These are phyloP conservation scores for Spongospora subterranea DNA, from an alignment of 208 protist genomes.

Conservation along the genomic window DNA sequence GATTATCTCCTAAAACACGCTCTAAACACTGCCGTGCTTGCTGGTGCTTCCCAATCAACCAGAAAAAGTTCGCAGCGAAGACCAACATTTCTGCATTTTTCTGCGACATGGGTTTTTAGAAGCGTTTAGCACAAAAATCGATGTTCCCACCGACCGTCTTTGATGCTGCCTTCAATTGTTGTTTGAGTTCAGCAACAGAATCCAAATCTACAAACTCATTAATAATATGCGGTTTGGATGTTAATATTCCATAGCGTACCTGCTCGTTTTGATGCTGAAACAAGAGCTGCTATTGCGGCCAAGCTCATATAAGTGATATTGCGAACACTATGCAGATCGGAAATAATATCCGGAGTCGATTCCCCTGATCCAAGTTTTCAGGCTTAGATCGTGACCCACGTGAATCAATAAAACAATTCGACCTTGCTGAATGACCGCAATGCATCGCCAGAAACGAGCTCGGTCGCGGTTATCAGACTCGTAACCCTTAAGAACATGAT, in stretches of 20 bases:
- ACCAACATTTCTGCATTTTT: constrained; percentile 38
- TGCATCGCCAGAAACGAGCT: constrained; percentile 1
- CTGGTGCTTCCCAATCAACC: constrained; percentile 41
- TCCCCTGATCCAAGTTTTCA: too few relatives aligned
- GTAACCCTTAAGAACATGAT: background rate
- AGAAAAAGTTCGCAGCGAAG: constrained; percentile 28
- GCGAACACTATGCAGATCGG: background rate
- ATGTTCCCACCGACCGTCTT: constrained; percentile 17
- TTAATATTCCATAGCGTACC: background rate
- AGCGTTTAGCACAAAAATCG: background rate
- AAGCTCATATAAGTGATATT: background rate
- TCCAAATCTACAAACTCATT: background rate
- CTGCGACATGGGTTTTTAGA: too few relatives aligned
- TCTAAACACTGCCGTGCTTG: constrained; percentile 42
- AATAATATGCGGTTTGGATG: background rate
- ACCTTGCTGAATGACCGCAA: constrained; percentile 32
- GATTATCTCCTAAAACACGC: constrained; percentile 28
- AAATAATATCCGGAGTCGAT: background rate
- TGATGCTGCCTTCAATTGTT: constrained; percentile 37
- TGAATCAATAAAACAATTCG: background rate
- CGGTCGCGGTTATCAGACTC: background rate
- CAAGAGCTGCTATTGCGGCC: background rate
- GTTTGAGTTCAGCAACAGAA: background rate
- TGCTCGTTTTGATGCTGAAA: background rate
- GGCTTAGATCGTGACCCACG: background rate